These are phyloP conservation scores for Boletellus ananas DNA, from an alignment of 768 basidiomycete species.

Conservation along the genomic window DNA sequence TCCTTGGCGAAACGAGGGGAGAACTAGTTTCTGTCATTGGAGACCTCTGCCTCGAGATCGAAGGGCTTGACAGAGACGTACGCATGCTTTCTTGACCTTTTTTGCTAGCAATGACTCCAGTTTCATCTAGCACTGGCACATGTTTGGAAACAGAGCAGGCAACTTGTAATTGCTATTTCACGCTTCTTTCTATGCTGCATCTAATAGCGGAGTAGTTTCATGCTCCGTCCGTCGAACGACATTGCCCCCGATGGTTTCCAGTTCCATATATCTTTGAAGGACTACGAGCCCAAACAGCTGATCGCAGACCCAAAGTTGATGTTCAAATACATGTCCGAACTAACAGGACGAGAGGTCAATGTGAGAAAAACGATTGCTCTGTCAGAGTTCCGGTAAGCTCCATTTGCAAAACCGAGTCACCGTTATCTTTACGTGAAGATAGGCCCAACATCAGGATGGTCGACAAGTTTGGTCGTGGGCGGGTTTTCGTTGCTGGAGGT, in stretches of 20 bases:
- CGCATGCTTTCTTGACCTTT: background rate
- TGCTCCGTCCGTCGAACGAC: conserved; percentile 16
- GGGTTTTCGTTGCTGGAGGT: conserved; percentile 50
- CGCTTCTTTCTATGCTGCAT: background rate
- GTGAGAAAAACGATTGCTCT: conserved; percentile 27
- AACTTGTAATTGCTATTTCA: conserved; percentile 3
- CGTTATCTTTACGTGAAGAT: background rate
- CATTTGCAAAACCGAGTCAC: conserved; percentile 2
- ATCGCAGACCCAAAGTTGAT: conserved; percentile 24
- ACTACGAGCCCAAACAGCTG: conserved; percentile 14
- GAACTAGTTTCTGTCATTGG: conserved; percentile 29
- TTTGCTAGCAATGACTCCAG: background rate
- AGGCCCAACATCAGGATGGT: conserved; percentile 50
- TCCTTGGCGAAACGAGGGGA: conserved; percentile 38
- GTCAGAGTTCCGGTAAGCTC: conserved; percentile 28
- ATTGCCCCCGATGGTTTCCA: conserved; percentile 21
- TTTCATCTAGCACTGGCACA: conserved; percentile 21
- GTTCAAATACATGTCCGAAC: conserved; percentile 26
- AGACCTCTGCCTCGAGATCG: conserved; percentile 33
- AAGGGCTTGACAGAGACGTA: conserved; percentile 30
- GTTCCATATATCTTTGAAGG: conserved; percentile 2
- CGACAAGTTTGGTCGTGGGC: conserved; percentile 37
- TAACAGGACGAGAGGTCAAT: conserved; percentile 29
- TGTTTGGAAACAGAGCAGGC: conserved; percentile 7
- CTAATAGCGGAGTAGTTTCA: background rate